Percentiles rank a stretch among this genome's conserved stretches.
phyloP scores from a whole-genome alignment of 371 early-diverging fungal species.

The Mortierella sp. region DNA sequence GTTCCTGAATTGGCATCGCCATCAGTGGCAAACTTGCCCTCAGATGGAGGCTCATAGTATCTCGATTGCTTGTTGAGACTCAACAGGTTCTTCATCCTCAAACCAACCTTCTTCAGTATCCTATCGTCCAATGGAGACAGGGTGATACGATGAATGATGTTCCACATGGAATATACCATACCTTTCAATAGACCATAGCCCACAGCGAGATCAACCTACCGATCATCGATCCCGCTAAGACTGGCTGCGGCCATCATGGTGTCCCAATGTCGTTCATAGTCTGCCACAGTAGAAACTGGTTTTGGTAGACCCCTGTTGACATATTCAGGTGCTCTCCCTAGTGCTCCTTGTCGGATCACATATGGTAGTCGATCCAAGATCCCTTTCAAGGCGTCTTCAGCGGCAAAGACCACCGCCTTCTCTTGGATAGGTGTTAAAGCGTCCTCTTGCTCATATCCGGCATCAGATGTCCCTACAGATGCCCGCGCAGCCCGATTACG shows the following conservation, averaged over 20 bases:
- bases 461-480: neutral
- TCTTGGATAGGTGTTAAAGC: slow-evolving; percentile 28
- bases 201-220: slow-evolving; percentile 13
- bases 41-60: slow-evolving; percentile 13
- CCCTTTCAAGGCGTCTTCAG: slow-evolving; percentile 12
- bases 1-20: neutral
- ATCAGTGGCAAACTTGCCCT: too few species aligned
- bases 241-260: slow-evolving; percentile 41
- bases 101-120: slow-evolving; percentile 34
- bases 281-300: slow-evolving; percentile 3
- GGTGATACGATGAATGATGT: too few species aligned
- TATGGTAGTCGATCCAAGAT: slow-evolving; percentile 31
- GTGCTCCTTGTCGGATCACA: slow-evolving; percentile 42
- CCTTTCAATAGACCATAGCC: neutral
- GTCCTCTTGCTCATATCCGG: slow-evolving; percentile 3
- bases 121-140: slow-evolving; percentile 4
- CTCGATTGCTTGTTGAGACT: slow-evolving; percentile 10
- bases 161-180: neutral
- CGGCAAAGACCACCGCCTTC: slow-evolving; percentile 24
- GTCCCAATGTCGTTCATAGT: slow-evolving; percentile 40
- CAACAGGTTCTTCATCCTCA: slow-evolving; percentile 32
- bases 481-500: slow-evolving; percentile 9
- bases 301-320: slow-evolving; percentile 10
- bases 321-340: slow-evolving; percentile 21
- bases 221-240: slow-evolving; percentile 40